Conservation (phyloP, 495 filamentous ascomycete genomes). For the Antarctomyces pellizariae region DNA sequence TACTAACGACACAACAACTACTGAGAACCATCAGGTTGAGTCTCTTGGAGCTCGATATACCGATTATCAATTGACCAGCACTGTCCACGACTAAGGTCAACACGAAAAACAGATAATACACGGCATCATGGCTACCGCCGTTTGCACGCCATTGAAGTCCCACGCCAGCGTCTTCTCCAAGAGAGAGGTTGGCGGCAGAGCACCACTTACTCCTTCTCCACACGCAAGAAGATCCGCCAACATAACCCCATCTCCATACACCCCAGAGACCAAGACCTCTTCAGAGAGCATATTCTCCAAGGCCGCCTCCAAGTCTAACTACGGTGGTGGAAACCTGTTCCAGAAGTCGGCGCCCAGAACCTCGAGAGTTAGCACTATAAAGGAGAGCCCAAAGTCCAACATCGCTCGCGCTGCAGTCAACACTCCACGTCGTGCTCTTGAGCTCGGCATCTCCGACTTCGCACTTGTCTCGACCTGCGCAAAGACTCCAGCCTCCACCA, state of each 20-base stretch:
- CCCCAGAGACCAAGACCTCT: slow-evolving; percentile 38
- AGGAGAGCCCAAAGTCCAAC: slow-evolving; percentile 82
- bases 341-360: slow-evolving; percentile 37
- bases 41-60: slow-evolving; percentile 37
- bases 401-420: slow-evolving; percentile 41
- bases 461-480: slow-evolving; percentile 41
- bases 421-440: slow-evolving; percentile 55
- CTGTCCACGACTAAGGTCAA: slow-evolving; percentile 16
- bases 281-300: slow-evolving; percentile 26
- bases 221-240: slow-evolving; percentile 30
- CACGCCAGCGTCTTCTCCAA: slow-evolving; percentile 81
- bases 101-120: slow-evolving; percentile 24
- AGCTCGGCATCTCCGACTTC: slow-evolving; percentile 84
- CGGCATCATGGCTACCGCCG: slow-evolving; percentile 61
- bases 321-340: slow-evolving; percentile 47
- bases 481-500: slow-evolving; percentile 49
- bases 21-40: slow-evolving; percentile 42
- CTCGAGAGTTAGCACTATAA: slow-evolving; percentile 23
- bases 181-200: slow-evolving; percentile 79
- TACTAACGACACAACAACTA: slow-evolving; percentile 29
- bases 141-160: slow-evolving; percentile 84
- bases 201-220: slow-evolving; percentile 85
- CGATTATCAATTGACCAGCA: too few relatives aligned
- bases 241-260: slow-evolving; percentile 47
- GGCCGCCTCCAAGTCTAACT: slow-evolving; percentile 38